Evolutionary conservation across 1,284 basidiomycete species (phyloP).

Genomic region (Pholiota adiposa): DNA sequence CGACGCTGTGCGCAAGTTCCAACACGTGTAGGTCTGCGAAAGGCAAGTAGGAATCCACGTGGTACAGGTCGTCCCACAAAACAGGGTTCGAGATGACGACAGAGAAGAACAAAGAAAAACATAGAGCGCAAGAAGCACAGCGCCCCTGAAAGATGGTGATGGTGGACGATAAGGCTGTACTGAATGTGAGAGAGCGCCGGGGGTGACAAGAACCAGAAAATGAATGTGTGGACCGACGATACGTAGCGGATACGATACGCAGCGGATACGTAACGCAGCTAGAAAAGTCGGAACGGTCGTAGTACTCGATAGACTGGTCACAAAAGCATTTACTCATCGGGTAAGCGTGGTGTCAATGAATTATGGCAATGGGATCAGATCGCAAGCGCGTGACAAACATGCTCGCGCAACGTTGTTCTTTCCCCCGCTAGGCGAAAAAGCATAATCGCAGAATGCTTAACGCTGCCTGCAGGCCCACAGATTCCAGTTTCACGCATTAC

Average conservation of each 20-base stretch:
- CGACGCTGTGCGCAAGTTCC: background rate
- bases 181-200: background rate
- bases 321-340: background rate
- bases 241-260: background rate
- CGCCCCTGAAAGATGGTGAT: background rate
- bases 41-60: background rate
- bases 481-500: background rate
- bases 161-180: background rate
- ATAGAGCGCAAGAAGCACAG: background rate
- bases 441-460: background rate
- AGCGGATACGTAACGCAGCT: too few relatives aligned
- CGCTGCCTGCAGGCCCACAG: background rate
- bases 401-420: background rate
- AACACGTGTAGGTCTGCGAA: constrained; percentile 2
- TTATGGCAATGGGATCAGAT: background rate
- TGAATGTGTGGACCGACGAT: background rate
- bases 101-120: background rate
- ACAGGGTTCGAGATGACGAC: background rate
- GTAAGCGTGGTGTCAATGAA: background rate
- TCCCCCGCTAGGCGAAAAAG: background rate
- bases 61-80: background rate
- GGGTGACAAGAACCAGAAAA: background rate
- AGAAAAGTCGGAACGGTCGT: too few relatives aligned
- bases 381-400: background rate
- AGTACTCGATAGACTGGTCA: too few relatives aligned